Percentiles rank a stretch among this genome's conserved stretches.
These are phyloP conservation scores for Aspergillus phoenicis DNA, from an alignment of 2,329 filamentous ascomycete species.

Conservation along the genomic window DNA sequence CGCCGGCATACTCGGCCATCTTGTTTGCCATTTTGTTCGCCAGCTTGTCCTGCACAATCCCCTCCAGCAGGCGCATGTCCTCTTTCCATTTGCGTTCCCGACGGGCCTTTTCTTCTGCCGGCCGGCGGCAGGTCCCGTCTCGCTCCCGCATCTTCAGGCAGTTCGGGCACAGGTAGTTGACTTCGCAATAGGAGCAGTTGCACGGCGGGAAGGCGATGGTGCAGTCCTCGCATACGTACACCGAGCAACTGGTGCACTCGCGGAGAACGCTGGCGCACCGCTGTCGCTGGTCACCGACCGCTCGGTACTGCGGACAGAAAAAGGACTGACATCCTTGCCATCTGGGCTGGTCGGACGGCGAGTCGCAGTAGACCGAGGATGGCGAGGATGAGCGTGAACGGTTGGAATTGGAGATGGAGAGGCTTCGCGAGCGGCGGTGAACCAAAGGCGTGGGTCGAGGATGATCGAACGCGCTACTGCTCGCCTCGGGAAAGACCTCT, in stretches of 20 bases:
- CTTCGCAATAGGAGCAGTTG: constrained; percentile 47
- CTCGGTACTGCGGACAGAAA: constrained; percentile 49
- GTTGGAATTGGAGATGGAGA: constrained; percentile 45
- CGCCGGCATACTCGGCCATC: constrained; percentile 44
- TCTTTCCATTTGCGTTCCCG: constrained; percentile 45
- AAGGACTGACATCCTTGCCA: constrained; percentile 54
- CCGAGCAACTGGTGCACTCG: constrained; percentile 50
- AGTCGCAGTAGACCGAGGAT: constrained; percentile 41
- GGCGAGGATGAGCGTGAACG: constrained; percentile 45
- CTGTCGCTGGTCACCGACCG: constrained; percentile 49
- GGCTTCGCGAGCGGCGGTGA: constrained; percentile 39
- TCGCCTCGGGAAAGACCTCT: constrained; percentile 30
- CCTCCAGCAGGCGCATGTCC: constrained; percentile 44
- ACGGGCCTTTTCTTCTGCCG: constrained; percentile 42
- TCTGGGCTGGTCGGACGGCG: constrained; percentile 37
- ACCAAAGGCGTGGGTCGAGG: constrained; percentile 17
- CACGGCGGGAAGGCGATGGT: constrained; percentile 44
- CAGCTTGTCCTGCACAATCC: constrained; percentile 44
- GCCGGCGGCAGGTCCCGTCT: constrained; percentile 44
- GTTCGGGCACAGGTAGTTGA: constrained; percentile 49
- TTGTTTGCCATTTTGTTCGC: constrained; percentile 48
- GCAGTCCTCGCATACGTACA: constrained; percentile 52
- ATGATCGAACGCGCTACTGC: constrained; percentile 18
- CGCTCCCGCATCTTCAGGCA: constrained; percentile 43
- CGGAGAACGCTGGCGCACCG: constrained; percentile 47